phyloP scores from a whole-genome alignment of 1,139 yeast genomes.

The Geotrichum carabidarum region DNA sequence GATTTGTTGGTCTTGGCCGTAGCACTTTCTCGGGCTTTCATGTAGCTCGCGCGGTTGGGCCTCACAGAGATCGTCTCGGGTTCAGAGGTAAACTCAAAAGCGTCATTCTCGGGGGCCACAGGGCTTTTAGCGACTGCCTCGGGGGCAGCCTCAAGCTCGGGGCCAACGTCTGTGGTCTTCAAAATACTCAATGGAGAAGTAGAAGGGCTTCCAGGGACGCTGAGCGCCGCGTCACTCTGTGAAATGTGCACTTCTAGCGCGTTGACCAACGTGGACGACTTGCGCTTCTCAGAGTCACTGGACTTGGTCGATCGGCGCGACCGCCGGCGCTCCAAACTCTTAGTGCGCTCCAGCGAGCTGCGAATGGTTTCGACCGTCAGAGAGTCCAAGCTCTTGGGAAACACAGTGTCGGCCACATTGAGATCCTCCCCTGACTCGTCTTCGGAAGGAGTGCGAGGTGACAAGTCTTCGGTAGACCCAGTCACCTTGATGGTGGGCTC shows the following conservation, averaged over 20 bases:
- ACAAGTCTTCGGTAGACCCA: background rate
- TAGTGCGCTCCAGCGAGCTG: conserved; percentile 37
- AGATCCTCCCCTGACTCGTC: conserved; percentile 26
- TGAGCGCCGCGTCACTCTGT: conserved; percentile 7
- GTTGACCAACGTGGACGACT: conserved; percentile 29
- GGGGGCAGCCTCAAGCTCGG: background rate
- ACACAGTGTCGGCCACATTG: conserved; percentile 35
- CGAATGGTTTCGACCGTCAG: conserved; percentile 37
- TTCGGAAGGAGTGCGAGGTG: conserved; percentile 9
- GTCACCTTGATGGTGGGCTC: conserved; percentile 10
- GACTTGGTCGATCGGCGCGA: conserved; percentile 26
- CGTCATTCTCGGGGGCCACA: conserved; percentile 4
- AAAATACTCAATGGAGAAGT: conserved; percentile 28
- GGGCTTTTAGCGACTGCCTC: background rate
- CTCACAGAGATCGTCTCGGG: conserved; percentile 8
- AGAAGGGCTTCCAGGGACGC: conserved; percentile 14
- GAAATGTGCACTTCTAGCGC: conserved; percentile 33
- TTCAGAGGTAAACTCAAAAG: conserved; percentile 6
- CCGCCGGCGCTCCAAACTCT: conserved; percentile 36
- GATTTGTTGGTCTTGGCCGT: background rate
- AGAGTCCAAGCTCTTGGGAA: conserved; percentile 37
- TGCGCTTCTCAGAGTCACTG: conserved; percentile 19
- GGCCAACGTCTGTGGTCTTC: conserved; percentile 19
- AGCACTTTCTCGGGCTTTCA: conserved; percentile 3
- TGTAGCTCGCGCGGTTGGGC: conserved; percentile 9